Base-by-base conservation (phyloP, 805 yeast species). In the Sugiyamaella lignohabitans region DNA sequence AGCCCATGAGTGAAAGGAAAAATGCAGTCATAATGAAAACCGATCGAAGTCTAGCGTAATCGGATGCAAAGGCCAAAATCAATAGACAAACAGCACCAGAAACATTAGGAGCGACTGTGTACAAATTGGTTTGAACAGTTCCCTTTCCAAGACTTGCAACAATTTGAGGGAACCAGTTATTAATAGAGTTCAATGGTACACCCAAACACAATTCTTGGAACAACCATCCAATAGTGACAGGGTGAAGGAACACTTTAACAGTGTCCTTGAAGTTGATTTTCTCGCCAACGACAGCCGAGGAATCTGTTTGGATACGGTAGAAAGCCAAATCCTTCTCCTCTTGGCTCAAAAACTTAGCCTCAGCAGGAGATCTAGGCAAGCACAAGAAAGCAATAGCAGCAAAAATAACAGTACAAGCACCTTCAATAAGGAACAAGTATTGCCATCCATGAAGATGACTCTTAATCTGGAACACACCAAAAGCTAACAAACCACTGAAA, bases 41-140 rank as follows among this genome's bases (percentile, higher is more conserved):
- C 4, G 74, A 70, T 54, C 78, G 62, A 5, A 70, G 49, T 23
- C 61, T 59, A 20, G 64, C 47, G 42, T 57, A 63, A 56, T 74
- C 78, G 4, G 78, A 74, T 30, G 58, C 47, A 45, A 70, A 69
- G 5, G 71, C 67, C 18, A 72, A 55, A 4, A 65, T 49, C 6
- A 74, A 49, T 37, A 73, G 60, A 3, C 70, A 62, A 17, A 70
- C 58, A 2, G 78, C 77, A 32, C 78, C 78, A 64, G 70, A 68
- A 20, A 69, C 57, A 53, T 72, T 73, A 20, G 78, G 78, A 17
- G 78, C 77, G 38, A 74, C 75, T 11, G 78, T 80, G 65, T 79
- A 83, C 49, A 80, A 73, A 60, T 84, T 82, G 10, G 91, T 88
- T 46, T 72, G 68, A 55, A 76, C 81, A 5, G 84, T 81, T 2